Percentiles rank a stretch among this genome's conserved stretches.
Conservation (phyloP, 176 grass and related monocot species). For the Bolboschoenus planiculmis region DNA sequence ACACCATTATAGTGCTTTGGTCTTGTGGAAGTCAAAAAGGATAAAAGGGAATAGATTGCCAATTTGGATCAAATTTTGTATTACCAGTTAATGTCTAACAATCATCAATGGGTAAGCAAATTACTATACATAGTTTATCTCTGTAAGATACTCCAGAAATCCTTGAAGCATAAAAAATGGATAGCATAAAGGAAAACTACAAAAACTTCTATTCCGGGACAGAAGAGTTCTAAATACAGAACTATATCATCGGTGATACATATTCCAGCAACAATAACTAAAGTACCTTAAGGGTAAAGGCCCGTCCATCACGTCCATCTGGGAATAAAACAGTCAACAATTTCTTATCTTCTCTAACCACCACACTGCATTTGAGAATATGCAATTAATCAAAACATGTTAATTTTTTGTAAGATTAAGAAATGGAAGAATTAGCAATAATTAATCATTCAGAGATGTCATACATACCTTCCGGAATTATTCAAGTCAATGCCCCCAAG, state of each 20-base stretch:
- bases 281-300: conserved; percentile 95
- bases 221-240: neutral
- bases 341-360: conserved; percentile 97
- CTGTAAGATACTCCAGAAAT: neutral
- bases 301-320: conserved; percentile 91
- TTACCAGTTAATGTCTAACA: neutral
- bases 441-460: neutral
- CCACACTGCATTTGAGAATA: conserved; percentile 58
- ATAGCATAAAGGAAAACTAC: neutral
- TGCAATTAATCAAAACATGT: neutral
- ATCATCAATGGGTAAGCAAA: neutral
- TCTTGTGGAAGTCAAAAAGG: neutral
- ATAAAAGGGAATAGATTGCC: neutral
- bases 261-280: neutral
- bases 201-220: neutral
- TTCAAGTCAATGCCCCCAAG: conserved; percentile 98
- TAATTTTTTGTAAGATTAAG: neutral
- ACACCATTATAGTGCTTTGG: neutral
- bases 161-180: neutral
- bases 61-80: neutral
- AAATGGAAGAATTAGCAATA: neutral
- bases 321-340: conserved; percentile 96
- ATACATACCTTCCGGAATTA: conserved; percentile 88
- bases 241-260: neutral
- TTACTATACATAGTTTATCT: neutral